Base-by-base conservation (phyloP, 2,329 filamentous ascomycete species). In the Hawksworthiomyces lignivorus region DNA sequence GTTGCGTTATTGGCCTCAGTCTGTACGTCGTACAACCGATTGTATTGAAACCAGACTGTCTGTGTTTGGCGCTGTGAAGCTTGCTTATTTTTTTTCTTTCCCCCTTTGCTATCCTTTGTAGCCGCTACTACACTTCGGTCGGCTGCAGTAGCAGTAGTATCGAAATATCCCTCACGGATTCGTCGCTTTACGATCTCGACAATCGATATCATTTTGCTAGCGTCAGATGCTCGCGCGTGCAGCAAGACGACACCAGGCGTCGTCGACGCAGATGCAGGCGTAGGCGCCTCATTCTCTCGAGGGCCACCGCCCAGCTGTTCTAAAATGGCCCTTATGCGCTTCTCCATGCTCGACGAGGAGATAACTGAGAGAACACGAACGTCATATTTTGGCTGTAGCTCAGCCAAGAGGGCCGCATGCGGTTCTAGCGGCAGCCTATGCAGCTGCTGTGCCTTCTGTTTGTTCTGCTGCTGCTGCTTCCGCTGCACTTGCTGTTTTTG, bases 131-230 rank as follows among this genome's bases (percentile, higher is more conserved):
- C 3, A 9, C 6, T 24, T n/a, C 26, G 17, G 17, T 5, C 22
- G 11, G 11, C 22, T 10, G 30, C 35, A 2, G 22, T 12, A 14
- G 35, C 14, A 10, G 14, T 15, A 9, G 20, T 9, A 6, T 28
- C 21, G 17, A 39, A 47, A 10, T 33, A 27, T 3, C 64, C 59
- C 38, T 68, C 65, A 24, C 54, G 62, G 39, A 83, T 60, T 35
- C 77, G 63, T 29, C 72, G 63, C 57, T 82, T 82, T 43, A 69
- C 70, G 28, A 84, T 78, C 59, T 87, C 83, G 33, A 71, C 70
- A 34, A 87, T 72, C 4, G 75, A 81, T 51, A 86, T 74, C 52
- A 86, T 65, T 59, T 87, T 88, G 59, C 68, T 69, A 2, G 75
- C 69, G 4, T 77, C 70, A 9, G 57, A 46, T 1, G 70, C 62